These are phyloP conservation scores for Trichoderma brevicompactum DNA, from an alignment of 2,329 filamentous ascomycete species.

Conservation along the genomic window DNA sequence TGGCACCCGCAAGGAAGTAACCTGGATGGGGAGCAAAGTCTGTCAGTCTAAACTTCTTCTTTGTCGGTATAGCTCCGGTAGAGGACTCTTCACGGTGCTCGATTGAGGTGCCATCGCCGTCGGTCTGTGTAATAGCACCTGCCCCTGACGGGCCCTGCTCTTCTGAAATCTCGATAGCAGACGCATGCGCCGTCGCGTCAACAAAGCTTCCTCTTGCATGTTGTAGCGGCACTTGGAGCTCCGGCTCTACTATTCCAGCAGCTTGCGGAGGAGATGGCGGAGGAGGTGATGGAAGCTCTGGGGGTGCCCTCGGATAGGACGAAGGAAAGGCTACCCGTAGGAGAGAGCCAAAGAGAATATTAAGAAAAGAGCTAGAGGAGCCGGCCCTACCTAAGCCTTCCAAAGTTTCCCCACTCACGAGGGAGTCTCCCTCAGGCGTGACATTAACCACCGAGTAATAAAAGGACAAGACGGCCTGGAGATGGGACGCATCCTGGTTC, in stretches of 20 bases:
- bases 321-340: constrained; percentile 65
- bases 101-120: constrained; percentile 44
- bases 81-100: constrained; percentile 40
- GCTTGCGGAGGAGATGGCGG: constrained; percentile 21
- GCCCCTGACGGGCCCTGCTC: constrained; percentile 35
- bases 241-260: constrained; percentile 19
- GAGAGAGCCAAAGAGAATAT: constrained; percentile 76
- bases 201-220: constrained; percentile 29
- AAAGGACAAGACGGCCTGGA: constrained; percentile 85
- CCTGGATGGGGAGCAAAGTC: constrained; percentile 83
- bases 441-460: constrained; percentile 88
- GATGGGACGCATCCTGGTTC: constrained; percentile 65
- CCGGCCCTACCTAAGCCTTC: constrained; percentile 89
- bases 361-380: constrained; percentile 61
- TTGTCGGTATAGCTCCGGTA: constrained; percentile 42
- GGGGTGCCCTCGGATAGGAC: constrained; percentile 35
- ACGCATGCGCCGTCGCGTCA: constrained; percentile 31
- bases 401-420: constrained; percentile 86
- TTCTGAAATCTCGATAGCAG: constrained; percentile 35
- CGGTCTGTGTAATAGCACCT: constrained; percentile 34
- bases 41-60: constrained; percentile 61
- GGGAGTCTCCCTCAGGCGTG: constrained; percentile 91
- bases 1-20: constrained; percentile 95
- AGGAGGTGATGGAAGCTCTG: constrained; percentile 27
- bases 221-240: constrained; percentile 20